Evolutionary conservation across 805 yeast species (phyloP).

Genomic region (Candida nitratophila): DNA sequence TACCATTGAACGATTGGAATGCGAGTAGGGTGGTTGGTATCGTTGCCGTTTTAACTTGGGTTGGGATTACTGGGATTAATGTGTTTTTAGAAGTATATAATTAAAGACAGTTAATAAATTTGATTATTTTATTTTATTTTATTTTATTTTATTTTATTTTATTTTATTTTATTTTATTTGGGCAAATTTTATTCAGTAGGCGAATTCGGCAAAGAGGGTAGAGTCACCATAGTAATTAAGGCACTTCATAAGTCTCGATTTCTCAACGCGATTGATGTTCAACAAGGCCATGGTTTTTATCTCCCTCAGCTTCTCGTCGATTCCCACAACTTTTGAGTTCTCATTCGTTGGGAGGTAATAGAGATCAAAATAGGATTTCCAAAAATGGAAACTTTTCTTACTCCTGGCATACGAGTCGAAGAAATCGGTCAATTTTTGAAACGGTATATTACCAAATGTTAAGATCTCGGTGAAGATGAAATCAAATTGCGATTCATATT

Average conservation of each 20-base stretch:
- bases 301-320: neutral
- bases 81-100: slow-evolving; percentile 3
- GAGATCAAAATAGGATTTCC: slow-evolving; percentile 19
- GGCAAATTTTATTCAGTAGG: neutral
- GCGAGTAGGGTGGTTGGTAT: slow-evolving; percentile 35
- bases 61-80: slow-evolving; percentile 14
- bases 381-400: slow-evolving; percentile 10
- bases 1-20: slow-evolving; percentile 42
- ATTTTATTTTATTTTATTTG: too few relatives aligned
- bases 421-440: slow-evolving; percentile 15
- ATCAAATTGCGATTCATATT: slow-evolving; percentile 25
- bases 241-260: neutral
- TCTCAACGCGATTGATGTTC: neutral
- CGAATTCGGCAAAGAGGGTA: slow-evolving; percentile 1
- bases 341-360: slow-evolving; percentile 1
- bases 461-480: slow-evolving; percentile 29
- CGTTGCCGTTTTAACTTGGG: slow-evolving; percentile 25
- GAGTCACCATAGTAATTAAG: neutral
- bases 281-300: too few relatives aligned
- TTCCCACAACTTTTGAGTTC: neutral
- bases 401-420: slow-evolving; percentile 18
- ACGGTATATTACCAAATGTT: slow-evolving; percentile 15
- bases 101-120: neutral
- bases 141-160: too few relatives aligned
- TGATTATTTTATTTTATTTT: too few relatives aligned